Base-by-base conservation (phyloP, 2,329 filamentous ascomycete genomes). In the Ramichloridium luteum region DNA sequence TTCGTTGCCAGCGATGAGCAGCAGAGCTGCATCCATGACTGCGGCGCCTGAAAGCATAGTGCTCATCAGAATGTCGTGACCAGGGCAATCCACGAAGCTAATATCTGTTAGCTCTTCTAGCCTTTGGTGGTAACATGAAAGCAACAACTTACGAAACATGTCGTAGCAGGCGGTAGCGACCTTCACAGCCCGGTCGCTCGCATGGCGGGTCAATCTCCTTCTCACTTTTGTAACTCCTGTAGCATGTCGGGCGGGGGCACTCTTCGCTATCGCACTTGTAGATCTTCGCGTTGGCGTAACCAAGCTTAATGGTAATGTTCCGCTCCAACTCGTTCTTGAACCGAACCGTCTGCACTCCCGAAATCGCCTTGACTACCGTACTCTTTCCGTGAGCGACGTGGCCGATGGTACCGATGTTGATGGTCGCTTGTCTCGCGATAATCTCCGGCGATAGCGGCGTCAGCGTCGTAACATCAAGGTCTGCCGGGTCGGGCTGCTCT, bases 41-140 rank as follows among this genome's bases (percentile, higher is more conserved):
- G 90, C 90, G 50, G 90, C 90, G 55, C 90, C 90, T 55, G 90
- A 98, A 70, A 98, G 78, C 90, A 98, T 98, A 51, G 90, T 98
- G 65, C 88, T 96, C 90, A 98, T 98, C 60, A 98, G 86, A 85
- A 98, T 98, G 66, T 98, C 90, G 82, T 98, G 90, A 62, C 90
- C 90, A 35, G 90, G 90, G 70, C 90, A 96, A 62, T 96, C 90
- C 48, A 96, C 90, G 59, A 96, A 98, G 11, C 83, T 56, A 37
- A 4, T 26, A 25, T 1, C 6, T 6, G 22, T 38, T 46, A 29
- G 46, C 43, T 27, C 20, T 6, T 11, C 10, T 22, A 17, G 12
- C 12, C 10, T 13, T 15, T n/a, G 14, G 5, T 17, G 16, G 13
- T 12, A 12, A 13, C n/a, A n/a, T 25, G 23, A 12, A 13, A 28